Evolutionary conservation across 2,329 filamentous ascomycete species (phyloP).

Genomic region (Xylaria polymorpha): DNA sequence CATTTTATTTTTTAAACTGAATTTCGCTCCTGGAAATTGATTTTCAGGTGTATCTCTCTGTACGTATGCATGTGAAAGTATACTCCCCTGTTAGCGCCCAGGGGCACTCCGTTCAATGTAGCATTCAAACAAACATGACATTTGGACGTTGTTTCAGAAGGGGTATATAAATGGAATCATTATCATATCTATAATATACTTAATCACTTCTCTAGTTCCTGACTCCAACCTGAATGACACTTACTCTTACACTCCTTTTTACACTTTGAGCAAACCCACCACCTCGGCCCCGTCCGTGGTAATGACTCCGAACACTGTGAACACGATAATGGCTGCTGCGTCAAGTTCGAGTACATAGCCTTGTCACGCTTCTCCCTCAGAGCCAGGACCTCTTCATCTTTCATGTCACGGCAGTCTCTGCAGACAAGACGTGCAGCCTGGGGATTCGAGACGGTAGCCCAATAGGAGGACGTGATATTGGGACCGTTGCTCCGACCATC

Average conservation of each 20-base stretch:
- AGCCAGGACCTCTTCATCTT: background rate
- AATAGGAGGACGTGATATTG: background rate
- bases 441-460: background rate
- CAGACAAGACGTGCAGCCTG: background rate
- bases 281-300: slow-evolving; percentile 16
- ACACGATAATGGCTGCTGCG: slow-evolving; percentile 23
- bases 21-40: no score
- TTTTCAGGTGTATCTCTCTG: no score
- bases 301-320: slow-evolving; percentile 16
- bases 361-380: slow-evolving; percentile 17
- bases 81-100: no score
- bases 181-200: background rate
- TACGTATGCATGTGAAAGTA: no score
- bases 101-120: no score
- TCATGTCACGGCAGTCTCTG: slow-evolving; percentile 15
- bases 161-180: background rate
- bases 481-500: background rate
- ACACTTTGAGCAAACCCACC: slow-evolving; percentile 25
- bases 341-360: slow-evolving; percentile 12
- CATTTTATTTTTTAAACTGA: no score
- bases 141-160: background rate
- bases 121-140: no score
- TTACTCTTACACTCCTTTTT: slow-evolving; percentile 15
- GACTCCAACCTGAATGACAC: slow-evolving; percentile 19
- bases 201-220: background rate